Base-by-base conservation (phyloP, 1,284 basidiomycete species). In the Neonothopanus nambi region DNA sequence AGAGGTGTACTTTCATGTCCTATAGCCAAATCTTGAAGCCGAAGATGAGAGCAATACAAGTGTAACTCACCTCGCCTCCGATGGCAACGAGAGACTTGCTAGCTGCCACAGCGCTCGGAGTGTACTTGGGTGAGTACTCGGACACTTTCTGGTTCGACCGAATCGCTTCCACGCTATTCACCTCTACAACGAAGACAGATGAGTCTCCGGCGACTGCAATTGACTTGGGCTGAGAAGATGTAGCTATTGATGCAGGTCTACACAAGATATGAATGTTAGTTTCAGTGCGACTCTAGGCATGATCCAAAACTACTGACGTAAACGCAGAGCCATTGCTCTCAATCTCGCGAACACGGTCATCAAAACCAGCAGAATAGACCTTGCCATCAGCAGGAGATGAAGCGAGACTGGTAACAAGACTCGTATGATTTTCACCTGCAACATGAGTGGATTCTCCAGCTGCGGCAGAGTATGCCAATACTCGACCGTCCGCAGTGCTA, bases 401-500 rank as follows among this genome's bases (percentile, higher is more conserved):
- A 0, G 80, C 77, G 38, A 98, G 68, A 1, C 81, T 87, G 0
- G 87, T 79, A 21, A 98, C 81, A 44, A 89, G 74, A 42, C 78
- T 90, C 3, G 82, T 75, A 67, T 95, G 93, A 0, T 86, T 83
- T 1, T 78, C 70, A 2, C 93, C 93, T 24, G 70, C 64, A 0
- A 94, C 67, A 18, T 73, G 68, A 8, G 69, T 67, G 21, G 84
- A 82, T 53, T 74, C 74, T 24, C 69, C 70, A 21, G 70, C 66
- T 1, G 75, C 66, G 1, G 73, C 70, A 2, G 81, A 73, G 65
- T 89, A 91, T 1, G 84, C 78, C 52, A 91, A 78, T 2, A 91
- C 73, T 6, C 89, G 82, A 0, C 95, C 95, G 61, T 95, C 92
- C 18, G 91, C 90, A 0, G 89, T 87, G 11, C 93, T 93, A 0